phyloP scores from a whole-genome alignment of 2,329 filamentous ascomycete species.

The Trichophyton schoenleinii region DNA sequence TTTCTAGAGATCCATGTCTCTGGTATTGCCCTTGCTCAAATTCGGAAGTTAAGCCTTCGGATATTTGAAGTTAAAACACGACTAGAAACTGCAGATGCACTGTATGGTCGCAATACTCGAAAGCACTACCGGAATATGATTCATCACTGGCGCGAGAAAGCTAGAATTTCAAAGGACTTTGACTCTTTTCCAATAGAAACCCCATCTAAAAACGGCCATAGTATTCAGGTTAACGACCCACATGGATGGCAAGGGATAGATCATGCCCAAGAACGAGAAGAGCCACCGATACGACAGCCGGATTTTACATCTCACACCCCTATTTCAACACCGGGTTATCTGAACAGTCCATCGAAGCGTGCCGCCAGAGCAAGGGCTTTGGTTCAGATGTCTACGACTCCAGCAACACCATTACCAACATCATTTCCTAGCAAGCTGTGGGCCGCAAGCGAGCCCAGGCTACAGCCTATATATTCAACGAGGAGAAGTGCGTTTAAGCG shows the following conservation, averaged over 20 bases:
- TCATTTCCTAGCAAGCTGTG: constrained; percentile 32
- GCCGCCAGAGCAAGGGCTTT: constrained; percentile 32
- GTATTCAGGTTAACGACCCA: constrained; percentile 8
- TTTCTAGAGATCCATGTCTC: constrained; percentile 38
- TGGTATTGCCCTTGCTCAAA: constrained; percentile 33
- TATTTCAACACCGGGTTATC: constrained; percentile 30
- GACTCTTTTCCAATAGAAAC: constrained; percentile 13
- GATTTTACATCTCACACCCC: constrained; percentile 26
- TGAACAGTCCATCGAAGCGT: constrained; percentile 36
- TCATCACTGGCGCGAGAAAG: constrained; percentile 41
- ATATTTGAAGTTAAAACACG: constrained; percentile 43
- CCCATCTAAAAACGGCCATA: constrained; percentile 1
- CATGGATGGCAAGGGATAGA: constrained; percentile 24
- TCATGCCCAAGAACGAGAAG: constrained; percentile 19
- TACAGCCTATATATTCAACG: constrained; percentile 5
- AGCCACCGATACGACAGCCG: constrained; percentile 11
- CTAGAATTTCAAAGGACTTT: constrained; percentile 23
- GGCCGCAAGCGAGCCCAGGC: constrained; percentile 12
- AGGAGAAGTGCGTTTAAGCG: constrained; percentile 9
- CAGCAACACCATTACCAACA: constrained; percentile 32
- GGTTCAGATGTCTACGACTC: constrained; percentile 34
- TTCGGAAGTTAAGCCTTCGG: constrained; percentile 47
- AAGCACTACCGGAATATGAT: constrained; percentile 45
- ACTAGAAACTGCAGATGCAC: constrained; percentile 40
- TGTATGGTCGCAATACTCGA: constrained; percentile 41